These are phyloP conservation scores for Testicularia cyperi DNA, from an alignment of 1,284 basidiomycete species.

Conservation along the genomic window DNA sequence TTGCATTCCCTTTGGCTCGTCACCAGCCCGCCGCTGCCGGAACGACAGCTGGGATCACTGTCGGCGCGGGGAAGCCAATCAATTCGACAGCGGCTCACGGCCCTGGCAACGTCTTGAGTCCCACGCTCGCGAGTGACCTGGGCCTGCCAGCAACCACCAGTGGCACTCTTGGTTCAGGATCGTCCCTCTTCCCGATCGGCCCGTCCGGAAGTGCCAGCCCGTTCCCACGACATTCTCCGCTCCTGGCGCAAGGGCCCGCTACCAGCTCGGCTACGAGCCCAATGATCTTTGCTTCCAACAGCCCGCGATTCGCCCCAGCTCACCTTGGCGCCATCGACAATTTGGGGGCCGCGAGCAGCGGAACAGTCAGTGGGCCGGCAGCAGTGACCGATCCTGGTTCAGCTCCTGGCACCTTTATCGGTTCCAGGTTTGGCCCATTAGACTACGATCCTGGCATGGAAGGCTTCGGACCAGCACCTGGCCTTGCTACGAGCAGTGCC, in stretches of 20 bases:
- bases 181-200: slow-evolving; percentile 15
- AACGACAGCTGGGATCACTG: slow-evolving; percentile 1
- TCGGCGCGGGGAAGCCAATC: slow-evolving; percentile 6
- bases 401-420: slow-evolving; percentile 1
- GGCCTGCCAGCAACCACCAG: slow-evolving; percentile 9
- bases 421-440: slow-evolving; percentile 27
- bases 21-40: slow-evolving; percentile 12
- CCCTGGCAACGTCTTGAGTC: slow-evolving; percentile 11
- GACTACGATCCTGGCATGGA: slow-evolving; percentile 32
- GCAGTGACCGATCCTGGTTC: no score
- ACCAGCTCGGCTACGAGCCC: slow-evolving; percentile 1
- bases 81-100: neutral
- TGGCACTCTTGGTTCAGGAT: slow-evolving; percentile 12
- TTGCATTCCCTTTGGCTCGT: slow-evolving; percentile 38
- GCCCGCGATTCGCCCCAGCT: slow-evolving; percentile 20
- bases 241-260: slow-evolving; percentile 9
- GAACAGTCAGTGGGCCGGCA: no score
- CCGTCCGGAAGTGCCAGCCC: slow-evolving; percentile 13
- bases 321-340: slow-evolving; percentile 3
- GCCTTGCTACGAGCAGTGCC: slow-evolving; percentile 1
- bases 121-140: slow-evolving; percentile 10
- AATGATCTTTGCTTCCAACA: slow-evolving; percentile 8
- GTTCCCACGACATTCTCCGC: slow-evolving; percentile 20
- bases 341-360: neutral
- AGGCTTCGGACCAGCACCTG: slow-evolving; percentile 25